Evolutionary conservation across 1,284 basidiomycete genomes (phyloP), one percentile per base, ranked within the genome.

Genomic region (Rhodotorula sp.): DNA sequence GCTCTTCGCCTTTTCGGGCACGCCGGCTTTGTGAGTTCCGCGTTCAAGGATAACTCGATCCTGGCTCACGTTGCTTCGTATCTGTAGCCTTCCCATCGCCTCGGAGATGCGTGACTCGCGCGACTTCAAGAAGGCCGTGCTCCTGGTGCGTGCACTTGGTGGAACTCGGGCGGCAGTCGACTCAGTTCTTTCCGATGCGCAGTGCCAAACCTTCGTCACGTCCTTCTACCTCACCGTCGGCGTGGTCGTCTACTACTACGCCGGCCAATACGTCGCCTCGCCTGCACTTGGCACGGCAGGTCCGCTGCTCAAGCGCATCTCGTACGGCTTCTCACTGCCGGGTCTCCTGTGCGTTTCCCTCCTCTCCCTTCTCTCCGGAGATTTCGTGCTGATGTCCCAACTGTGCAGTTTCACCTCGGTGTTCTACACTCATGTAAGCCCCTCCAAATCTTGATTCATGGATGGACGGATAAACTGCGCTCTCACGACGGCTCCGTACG

Each of bases 351-450:
- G 34, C 34, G 34, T 34, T 34, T 34, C 34, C 34, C 34, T 34
- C 34, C 34, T 34, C 34, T 34, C 34, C 34, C 34, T 34, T 34
- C 34, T 34, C 34, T 34, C 34, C 34, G 34, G 34, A 34, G 5
- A 34, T 34, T 34, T 34, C 34, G 34, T 34, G 34, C 34, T 34
- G 34, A 34, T 34, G 34, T 34, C 34, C 34, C 34, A 34, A 34
- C 34, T 34, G 34, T 34, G 34, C 34, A 34, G 34, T 41, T 56
- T 56, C 19, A 56, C 46, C 16, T 53, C 56, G 8, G 83, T 82
- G 19, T 77, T 87, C 9, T 87, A 85, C 75, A 80, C 83, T 21
- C 86, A 88, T 77, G 84, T 54, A 19, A 42, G 53, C 34, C 27
- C n/a, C 19, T 7, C 17, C 27, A 14, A 25, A 8, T 34, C 34